phyloP scores from a whole-genome alignment of 768 basidiomycete species.

The Arthromyces matolae region DNA sequence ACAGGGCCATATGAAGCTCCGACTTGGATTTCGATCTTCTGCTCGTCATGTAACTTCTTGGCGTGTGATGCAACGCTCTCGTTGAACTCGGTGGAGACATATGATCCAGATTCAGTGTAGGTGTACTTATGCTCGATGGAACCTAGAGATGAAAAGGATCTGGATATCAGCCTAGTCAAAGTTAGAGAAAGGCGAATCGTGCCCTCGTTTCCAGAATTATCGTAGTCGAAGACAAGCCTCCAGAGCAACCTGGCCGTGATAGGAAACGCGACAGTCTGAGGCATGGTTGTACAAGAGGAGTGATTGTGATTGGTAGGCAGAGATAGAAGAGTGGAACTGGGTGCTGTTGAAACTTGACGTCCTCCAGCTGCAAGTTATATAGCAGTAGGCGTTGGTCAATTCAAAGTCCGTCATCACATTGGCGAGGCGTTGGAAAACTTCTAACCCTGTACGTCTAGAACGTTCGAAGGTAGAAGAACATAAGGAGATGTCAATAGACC shows the following conservation, averaged over 20 bases:
- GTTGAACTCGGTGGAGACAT: not conserved
- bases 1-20: constrained; percentile 1
- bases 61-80: not conserved
- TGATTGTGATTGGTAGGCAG: not conserved
- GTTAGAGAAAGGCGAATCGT: not conserved
- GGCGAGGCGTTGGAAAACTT: too few relatives aligned
- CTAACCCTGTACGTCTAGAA: too few relatives aligned
- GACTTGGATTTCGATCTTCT: not conserved
- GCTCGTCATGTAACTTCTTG: not conserved
- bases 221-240: constrained; percentile 1
- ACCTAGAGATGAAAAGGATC: not conserved
- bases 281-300: not conserved
- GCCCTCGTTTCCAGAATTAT: not conserved
- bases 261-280: not conserved
- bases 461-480: too few relatives aligned
- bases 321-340: not conserved
- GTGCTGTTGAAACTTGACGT: not conserved
- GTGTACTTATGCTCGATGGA: not conserved
- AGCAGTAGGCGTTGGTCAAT: not conserved
- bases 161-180: not conserved
- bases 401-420: not conserved
- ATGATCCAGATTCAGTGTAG: not conserved
- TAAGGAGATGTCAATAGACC: too few relatives aligned
- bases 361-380: not conserved
- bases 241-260: not conserved